A percentile compares a stretch with the other conserved stretches of the same genome.
Evolutionary conservation across 805 yeast genomes (phyloP).

Genomic region (Metschnikowia baotianmanensis): DNA sequence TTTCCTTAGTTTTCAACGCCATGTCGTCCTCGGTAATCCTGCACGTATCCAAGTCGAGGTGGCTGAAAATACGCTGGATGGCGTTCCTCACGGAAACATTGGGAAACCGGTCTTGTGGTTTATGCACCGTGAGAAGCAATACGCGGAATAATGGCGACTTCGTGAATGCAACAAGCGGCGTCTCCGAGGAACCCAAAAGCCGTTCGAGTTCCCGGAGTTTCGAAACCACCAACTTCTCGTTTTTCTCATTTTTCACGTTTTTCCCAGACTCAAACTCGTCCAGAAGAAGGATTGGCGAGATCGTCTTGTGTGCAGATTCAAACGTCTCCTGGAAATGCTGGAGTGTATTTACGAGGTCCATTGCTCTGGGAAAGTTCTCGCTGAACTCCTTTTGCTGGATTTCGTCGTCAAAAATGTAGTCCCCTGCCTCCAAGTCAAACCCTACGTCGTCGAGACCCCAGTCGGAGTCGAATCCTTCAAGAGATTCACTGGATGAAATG

Average conservation of each 20-base stretch:
- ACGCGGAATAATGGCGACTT: conserved; percentile 32
- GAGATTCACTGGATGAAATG: background rate
- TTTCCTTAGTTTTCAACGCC: conserved; percentile 6
- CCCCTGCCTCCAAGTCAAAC: conserved; percentile 28
- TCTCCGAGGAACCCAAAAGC: conserved; percentile 13
- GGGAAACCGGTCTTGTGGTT: conserved; percentile 23
- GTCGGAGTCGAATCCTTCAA: conserved; percentile 27
- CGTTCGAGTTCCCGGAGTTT: conserved; percentile 20
- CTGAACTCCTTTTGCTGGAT: conserved; percentile 28
- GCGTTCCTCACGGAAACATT: conserved; percentile 18
- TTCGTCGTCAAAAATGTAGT: conserved; percentile 35
- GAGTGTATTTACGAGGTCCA: conserved; percentile 21
- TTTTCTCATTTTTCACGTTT: no score
- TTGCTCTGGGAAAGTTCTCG: conserved; percentile 25
- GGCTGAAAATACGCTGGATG: conserved; percentile 22
- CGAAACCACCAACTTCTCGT: conserved; percentile 15
- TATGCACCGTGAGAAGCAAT: conserved; percentile 31
- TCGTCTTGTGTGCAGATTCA: conserved; percentile 16
- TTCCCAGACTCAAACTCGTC: conserved; percentile 7
- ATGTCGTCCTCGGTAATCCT: conserved; percentile 16
- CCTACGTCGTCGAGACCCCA: conserved; percentile 43
- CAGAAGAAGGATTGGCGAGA: conserved; percentile 17
- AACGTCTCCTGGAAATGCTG: conserved; percentile 19
- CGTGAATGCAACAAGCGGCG: conserved; percentile 31
- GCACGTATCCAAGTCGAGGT: conserved; percentile 13